A percentile compares a stretch with the other conserved stretches of the same genome.
These are phyloP conservation scores for Naganishia sp. DNA, from an alignment of 1,284 basidiomycete species.

Conservation along the genomic window DNA sequence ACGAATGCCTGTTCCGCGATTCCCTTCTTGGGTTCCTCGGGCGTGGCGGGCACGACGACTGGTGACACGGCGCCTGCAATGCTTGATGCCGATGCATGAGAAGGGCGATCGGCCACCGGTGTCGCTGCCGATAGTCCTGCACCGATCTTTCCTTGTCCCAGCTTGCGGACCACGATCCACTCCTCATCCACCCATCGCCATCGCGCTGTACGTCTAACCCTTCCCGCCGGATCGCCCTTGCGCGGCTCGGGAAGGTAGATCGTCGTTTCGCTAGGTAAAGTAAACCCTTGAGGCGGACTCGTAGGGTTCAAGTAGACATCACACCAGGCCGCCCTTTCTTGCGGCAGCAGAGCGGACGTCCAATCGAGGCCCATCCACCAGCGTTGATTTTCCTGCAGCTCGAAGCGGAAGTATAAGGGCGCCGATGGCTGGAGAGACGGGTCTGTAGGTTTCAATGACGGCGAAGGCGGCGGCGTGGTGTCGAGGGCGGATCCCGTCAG, in stretches of 20 bases:
- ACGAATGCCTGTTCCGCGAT: conserved; percentile 55
- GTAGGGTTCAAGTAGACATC: conserved; percentile 59
- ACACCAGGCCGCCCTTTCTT: conserved; percentile 84
- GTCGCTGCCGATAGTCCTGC: background rate
- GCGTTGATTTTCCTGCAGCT: conserved; percentile 88
- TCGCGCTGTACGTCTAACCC: conserved; percentile 67
- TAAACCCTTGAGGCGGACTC: conserved; percentile 52
- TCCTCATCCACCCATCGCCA: conserved; percentile 88
- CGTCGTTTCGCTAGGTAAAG: conserved; percentile 43
- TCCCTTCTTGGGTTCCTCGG: conserved; percentile 34
- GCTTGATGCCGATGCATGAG: conserved; percentile 28
- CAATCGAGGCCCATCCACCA: conserved; percentile 77
- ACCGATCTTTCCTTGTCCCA: conserved; percentile 13
- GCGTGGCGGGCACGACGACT: background rate
- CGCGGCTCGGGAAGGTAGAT: conserved; percentile 46
- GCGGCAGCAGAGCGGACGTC: conserved; percentile 87
- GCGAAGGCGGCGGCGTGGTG: background rate
- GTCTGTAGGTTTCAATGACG: conserved; percentile 12
- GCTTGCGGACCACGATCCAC: conserved; percentile 66
- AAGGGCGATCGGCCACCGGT: background rate
- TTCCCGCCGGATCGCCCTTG: conserved; percentile 42
- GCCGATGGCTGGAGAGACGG: conserved; percentile 20
- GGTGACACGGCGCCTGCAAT: conserved; percentile 15
- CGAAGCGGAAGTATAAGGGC: conserved; percentile 74
- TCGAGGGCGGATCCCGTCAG: conserved; percentile 36